These are phyloP conservation scores for Hordeum vulgare DNA, from an alignment of 176 grass and related monocot genomes.

Conservation along the genomic window MorexV3_pseudomolecules_assembly NC_058523.1:133803975-133804474, in stretches of 20 bases:
- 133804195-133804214: slow-evolving; percentile 24
- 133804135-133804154: not conserved
- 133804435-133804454: not conserved
- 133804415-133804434: not conserved
- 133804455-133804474: not conserved
- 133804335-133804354: slow-evolving; percentile 24
- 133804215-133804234: slow-evolving; percentile 22
- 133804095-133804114: not conserved
- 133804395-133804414: not conserved
- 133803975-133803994: slow-evolving; percentile 25
- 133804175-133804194: slow-evolving; percentile 18
- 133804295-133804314: not conserved
- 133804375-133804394: not conserved
- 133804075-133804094: slow-evolving; percentile 16
- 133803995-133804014: slow-evolving; percentile 14
- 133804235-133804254: not conserved
- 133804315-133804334: not conserved
- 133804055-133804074: not conserved
- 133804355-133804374: not conserved
- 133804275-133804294: slow-evolving; percentile 7
- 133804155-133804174: not conserved
- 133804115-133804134: not conserved
- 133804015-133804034: slow-evolving; percentile 9
- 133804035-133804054: slow-evolving; percentile 29
- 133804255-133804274: slow-evolving; percentile 26